Evolutionary conservation across 805 yeast genomes (phyloP), one percentile per base, ranked within the genome.

Genomic region (Zygosaccharomyces bailii): DNA sequence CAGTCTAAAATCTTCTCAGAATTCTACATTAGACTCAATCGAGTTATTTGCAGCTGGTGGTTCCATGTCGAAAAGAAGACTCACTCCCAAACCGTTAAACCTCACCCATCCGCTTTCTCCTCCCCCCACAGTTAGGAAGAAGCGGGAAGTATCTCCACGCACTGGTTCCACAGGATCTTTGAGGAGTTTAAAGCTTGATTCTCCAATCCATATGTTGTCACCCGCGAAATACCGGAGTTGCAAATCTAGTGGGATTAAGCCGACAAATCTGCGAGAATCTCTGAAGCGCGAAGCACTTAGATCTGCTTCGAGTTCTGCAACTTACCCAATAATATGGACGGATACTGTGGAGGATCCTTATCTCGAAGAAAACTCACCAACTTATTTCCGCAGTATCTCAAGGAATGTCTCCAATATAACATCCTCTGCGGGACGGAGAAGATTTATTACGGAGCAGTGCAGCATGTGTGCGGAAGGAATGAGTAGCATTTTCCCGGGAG

Each of bases 401-500:
- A 47, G 48, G 31, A 57, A 48, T 31, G 42, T 50, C 3, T 44
- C 48, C n/a, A 53, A 34, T 18, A 44, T 45, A 4, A 49, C 16
- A 11, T 21, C 44, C 8, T 37, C 46, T 27, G 43, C 49, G 4
- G 58, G 56, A 19, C 52, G 57, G 10, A 61, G 59, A 43, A 57
- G 56, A 21, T 61, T 49, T 36, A 33, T 55, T 3, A 58, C 62
- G 17, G 62, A 58, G 25, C 40, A 24, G 2, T 76, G 80, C 51
- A 65, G 70, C 10, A 62, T 74, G 31, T 76, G 81, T 54, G 65
- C 66, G 10, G 79, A 75, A 45, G 59, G 67, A 3, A 53, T 76
- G 30, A 57, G 63, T 2, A 61, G 60, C 35, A 59, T 65, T 10
- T 64, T 75, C 29, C 53, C 56, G 6, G 76, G 75, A 9, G 80